These are phyloP conservation scores for Diaporthe sp. DNA, from an alignment of 2,329 filamentous ascomycete genomes.

Conservation along the genomic window DNA sequence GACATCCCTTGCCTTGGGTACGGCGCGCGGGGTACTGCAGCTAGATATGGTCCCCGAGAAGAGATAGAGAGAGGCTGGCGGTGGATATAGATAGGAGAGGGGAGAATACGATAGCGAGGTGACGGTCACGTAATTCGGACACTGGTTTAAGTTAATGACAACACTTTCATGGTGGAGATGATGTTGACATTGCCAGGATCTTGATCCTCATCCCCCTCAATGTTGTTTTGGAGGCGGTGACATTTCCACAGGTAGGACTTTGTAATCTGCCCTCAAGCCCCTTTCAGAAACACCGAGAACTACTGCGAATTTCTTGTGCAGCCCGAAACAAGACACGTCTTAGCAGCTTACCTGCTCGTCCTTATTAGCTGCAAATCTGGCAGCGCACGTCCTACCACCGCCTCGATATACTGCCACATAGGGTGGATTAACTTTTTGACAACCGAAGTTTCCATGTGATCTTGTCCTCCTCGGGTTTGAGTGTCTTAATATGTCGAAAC, in stretches of 20 bases:
- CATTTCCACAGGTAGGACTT: background rate
- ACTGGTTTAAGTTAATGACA: background rate
- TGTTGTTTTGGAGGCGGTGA: background rate
- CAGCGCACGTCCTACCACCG: too few relatives aligned
- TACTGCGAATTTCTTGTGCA: too few relatives aligned
- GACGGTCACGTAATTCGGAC: constrained; percentile 14
- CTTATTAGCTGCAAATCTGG: too few relatives aligned
- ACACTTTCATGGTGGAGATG: background rate
- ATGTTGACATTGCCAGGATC: background rate
- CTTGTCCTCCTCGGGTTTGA: too few relatives aligned
- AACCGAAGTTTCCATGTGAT: too few relatives aligned
- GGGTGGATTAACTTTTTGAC: too few relatives aligned
- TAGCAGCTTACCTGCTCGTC: too few relatives aligned
- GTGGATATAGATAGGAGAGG: background rate
- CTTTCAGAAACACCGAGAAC: background rate
- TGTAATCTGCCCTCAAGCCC: background rate
- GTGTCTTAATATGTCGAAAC: too few relatives aligned
- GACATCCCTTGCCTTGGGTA: background rate
- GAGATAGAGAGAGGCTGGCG: background rate
- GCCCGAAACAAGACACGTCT: too few relatives aligned
- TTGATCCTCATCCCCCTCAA: background rate
- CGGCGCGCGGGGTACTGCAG: constrained; percentile 19
- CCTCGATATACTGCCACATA: too few relatives aligned
- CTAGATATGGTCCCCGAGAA: constrained; percentile 6
- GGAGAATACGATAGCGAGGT: background rate